phyloP scores from a whole-genome alignment of 2,329 filamentous ascomycete genomes.

The Neonectria punicea region DNA sequence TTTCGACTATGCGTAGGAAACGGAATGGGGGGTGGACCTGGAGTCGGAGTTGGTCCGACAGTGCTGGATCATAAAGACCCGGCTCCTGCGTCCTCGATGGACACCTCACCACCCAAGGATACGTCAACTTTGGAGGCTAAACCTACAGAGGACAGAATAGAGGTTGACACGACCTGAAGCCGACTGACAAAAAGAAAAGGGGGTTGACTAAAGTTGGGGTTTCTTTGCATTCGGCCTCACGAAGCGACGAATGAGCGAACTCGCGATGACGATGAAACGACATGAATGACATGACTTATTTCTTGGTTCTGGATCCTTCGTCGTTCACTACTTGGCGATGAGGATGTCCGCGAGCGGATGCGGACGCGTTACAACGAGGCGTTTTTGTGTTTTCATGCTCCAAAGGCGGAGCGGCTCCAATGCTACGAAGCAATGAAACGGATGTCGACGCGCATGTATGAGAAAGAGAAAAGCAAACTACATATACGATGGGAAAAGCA shows the following conservation, averaged over 20 bases:
- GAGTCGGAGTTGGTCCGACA: constrained; percentile 30
- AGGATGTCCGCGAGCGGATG: constrained; percentile 15
- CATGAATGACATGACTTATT: constrained; percentile 42
- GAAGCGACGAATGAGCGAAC: constrained; percentile 34
- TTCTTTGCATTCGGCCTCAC: constrained; percentile 23
- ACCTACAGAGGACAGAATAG: constrained; percentile 41
- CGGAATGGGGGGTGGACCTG: constrained; percentile 35
- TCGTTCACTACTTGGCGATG: constrained; percentile 29
- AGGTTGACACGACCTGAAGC: constrained; percentile 37
- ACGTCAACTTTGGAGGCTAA: constrained; percentile 38
- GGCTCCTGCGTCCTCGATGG: constrained; percentile 30
- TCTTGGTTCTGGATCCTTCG: constrained; percentile 33
- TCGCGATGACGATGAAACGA: constrained; percentile 42
- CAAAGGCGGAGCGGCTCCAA: background rate
- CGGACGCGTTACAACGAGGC: constrained; percentile 33
- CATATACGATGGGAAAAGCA: constrained; percentile 1
- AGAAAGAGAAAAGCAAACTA: background rate
- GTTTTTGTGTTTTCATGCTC: constrained; percentile 19
- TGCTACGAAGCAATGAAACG: constrained; percentile 4
- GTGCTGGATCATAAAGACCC: constrained; percentile 43
- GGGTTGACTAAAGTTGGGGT: constrained; percentile 21
- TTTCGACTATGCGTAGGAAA: constrained; percentile 59
- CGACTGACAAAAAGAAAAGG: constrained; percentile 17
- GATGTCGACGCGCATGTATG: constrained; percentile 7
- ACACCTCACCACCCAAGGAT: constrained; percentile 40